Percentiles rank a stretch among this genome's conserved stretches.
phyloP scores from a whole-genome alignment of 208 protist species.

The Leishmania guyanensis region DNA sequence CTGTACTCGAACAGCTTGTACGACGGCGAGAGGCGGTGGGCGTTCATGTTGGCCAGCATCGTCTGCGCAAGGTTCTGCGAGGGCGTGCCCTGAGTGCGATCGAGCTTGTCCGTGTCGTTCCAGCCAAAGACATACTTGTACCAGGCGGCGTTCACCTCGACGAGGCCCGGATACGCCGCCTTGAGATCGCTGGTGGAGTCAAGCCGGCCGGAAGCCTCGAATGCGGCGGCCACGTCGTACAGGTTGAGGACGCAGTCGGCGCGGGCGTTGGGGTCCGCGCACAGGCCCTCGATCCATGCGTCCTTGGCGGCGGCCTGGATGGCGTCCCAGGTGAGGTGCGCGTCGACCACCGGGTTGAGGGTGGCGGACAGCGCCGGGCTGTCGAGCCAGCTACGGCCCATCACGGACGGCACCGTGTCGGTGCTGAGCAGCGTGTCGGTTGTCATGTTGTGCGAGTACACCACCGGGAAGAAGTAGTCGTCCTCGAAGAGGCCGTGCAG shows the following conservation, averaged over 20 bases:
- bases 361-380: slow-evolving; percentile 12
- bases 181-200: slow-evolving; percentile 29
- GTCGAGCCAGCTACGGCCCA: slow-evolving; percentile 31
- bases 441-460: slow-evolving; percentile 41
- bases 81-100: slow-evolving; percentile 31
- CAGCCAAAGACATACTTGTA: slow-evolving; percentile 39
- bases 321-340: slow-evolving; percentile 46
- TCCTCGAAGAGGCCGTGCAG: slow-evolving; percentile 54
- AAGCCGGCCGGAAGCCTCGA: slow-evolving; percentile 33
- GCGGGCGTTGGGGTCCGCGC: slow-evolving; percentile 35
- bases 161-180: slow-evolving; percentile 21
- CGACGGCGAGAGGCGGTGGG: slow-evolving; percentile 7
- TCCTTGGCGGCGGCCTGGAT: slow-evolving; percentile 45
- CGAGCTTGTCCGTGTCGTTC: slow-evolving; percentile 28
- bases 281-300: slow-evolving; percentile 37
- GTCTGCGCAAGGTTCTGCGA: slow-evolving; percentile 38
- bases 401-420: slow-evolving; percentile 35
- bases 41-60: slow-evolving; percentile 38
- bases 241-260: slow-evolving; percentile 34
- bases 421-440: slow-evolving; percentile 53
- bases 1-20: slow-evolving; percentile 73
- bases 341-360: slow-evolving; percentile 33
- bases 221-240: slow-evolving; percentile 55
- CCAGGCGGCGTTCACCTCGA: slow-evolving; percentile 20
- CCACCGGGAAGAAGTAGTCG: slow-evolving; percentile 45